A percentile compares a stretch with the other conserved stretches of the same genome.
These are phyloP conservation scores for Mucuna pruriens DNA, from an alignment of 306 rosid species.

Conservation along the genomic window DNA sequence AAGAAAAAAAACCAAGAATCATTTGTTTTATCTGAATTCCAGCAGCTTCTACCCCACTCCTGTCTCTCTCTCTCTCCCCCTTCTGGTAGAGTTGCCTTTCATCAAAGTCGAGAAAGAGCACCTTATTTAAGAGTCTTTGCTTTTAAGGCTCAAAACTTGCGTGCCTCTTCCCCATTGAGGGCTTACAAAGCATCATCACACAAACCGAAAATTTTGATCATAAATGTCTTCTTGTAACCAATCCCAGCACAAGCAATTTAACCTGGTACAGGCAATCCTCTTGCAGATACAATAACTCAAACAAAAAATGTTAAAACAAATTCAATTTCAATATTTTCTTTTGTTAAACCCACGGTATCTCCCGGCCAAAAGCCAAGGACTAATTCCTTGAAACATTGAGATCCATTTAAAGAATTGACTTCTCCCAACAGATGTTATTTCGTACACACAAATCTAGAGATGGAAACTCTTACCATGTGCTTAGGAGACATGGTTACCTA, in stretches of 20 bases:
- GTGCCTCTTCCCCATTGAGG: constrained; percentile 10
- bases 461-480: too few species aligned
- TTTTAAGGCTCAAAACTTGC: not conserved
- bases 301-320: not conserved
- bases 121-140: not conserved
- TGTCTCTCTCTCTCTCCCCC: not conserved
- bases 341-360: too few species aligned
- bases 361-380: too few species aligned
- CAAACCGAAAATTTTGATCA: not conserved
- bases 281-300: too few species aligned
- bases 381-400: too few species aligned
- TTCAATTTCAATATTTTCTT: too few species aligned
- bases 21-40: not conserved
- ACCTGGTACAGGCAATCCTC: too few species aligned
- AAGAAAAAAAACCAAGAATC: constrained; percentile 20
- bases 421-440: too few species aligned
- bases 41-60: not conserved
- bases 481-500: too few species aligned
- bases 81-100: constrained; percentile 7
- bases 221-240: constrained; percentile 18
- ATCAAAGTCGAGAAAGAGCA: constrained; percentile 15
- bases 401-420: too few species aligned
- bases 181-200: constrained; percentile 2
- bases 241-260: constrained; percentile 21
- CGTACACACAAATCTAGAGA: too few species aligned